Evolutionary conservation across 2,329 filamentous ascomycete genomes (phyloP).

Genomic region (Pseudomassariella vexata): DNA sequence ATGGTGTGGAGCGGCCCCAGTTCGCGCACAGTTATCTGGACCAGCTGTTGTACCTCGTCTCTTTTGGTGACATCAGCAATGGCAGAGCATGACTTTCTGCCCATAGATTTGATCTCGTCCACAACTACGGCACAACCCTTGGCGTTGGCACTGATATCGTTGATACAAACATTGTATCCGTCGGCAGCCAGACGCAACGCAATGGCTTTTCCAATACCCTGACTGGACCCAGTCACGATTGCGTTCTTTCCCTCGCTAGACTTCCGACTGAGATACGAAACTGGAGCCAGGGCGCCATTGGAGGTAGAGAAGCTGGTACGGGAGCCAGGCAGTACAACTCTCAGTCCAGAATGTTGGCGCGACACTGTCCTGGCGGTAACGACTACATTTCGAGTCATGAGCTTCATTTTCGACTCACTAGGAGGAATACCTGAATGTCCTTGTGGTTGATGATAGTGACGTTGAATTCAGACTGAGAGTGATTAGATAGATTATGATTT

Average conservation of each 20-base stretch:
- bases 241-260: constrained; percentile 13
- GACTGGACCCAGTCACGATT: constrained; percentile 22
- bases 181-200: constrained; percentile 58
- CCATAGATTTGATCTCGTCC: constrained; percentile 44
- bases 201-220: constrained; percentile 52
- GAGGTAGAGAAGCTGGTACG: no score
- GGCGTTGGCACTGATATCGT: constrained; percentile 51
- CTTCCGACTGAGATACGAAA: no score
- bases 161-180: constrained; percentile 61
- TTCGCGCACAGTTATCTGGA: constrained; percentile 43
- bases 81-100: constrained; percentile 46
- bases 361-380: no score
- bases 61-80: constrained; percentile 57
- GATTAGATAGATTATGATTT: no score
- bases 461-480: no score
- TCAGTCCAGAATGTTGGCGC: no score
- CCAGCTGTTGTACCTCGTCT: constrained; percentile 42
- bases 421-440: no score
- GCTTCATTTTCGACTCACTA: no score
- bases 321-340: no score
- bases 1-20: constrained; percentile 44
- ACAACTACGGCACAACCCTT: constrained; percentile 45
- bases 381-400: no score
- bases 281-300: no score
- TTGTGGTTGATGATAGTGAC: no score